Conservation (phyloP, 2,329 filamentous ascomycete species). For the Trichoderma koningiopsis region DNA sequence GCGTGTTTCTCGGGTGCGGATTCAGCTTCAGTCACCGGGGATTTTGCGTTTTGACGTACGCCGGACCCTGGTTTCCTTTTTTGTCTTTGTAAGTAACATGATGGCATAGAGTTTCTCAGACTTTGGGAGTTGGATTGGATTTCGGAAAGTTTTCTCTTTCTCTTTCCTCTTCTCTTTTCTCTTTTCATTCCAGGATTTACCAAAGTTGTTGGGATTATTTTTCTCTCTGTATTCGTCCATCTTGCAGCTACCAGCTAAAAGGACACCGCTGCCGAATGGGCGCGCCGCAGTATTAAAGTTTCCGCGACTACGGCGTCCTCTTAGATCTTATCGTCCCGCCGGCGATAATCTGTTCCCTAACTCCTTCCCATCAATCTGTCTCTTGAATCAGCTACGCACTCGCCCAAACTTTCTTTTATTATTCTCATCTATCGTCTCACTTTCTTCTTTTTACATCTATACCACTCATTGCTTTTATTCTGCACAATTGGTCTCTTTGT, state of each 20-base stretch:
- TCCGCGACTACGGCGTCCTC: not conserved
- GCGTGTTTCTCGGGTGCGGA: slow-evolving; percentile 9
- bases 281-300: not conserved
- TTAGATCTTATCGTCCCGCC: slow-evolving; percentile 13
- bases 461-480: not conserved
- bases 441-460: not conserved
- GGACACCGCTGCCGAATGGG: not conserved
- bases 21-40: slow-evolving; percentile 15
- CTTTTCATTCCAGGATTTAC: not conserved
- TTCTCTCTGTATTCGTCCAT: not conserved
- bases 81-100: not conserved
- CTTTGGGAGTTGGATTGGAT: not conserved
- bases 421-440: not conserved
- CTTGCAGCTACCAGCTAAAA: not conserved
- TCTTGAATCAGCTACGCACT: not conserved
- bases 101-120: not conserved
- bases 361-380: slow-evolving; percentile 10
- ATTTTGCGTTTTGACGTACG: not conserved
- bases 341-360: slow-evolving; percentile 9
- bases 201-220: not conserved
- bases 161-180: not conserved
- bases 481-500: not conserved
- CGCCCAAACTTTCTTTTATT: not conserved
- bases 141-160: not conserved
- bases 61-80: not conserved